phyloP scores from a whole-genome alignment of 441 rosid species.

The Hura crepitans region DNA sequence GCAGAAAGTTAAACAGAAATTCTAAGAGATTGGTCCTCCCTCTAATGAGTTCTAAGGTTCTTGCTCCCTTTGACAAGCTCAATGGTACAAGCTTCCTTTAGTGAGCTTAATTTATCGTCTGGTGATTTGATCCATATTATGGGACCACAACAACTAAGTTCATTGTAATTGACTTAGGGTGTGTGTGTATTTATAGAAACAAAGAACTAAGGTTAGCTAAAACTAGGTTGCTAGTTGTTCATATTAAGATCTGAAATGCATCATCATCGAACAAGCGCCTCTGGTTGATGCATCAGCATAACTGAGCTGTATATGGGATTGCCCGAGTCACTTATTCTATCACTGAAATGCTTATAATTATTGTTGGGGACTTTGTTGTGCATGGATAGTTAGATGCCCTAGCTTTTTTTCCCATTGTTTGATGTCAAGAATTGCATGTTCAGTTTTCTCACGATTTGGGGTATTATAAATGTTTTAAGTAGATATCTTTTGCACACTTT shows the following conservation, averaged over 20 bases:
- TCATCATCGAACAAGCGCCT: neutral
- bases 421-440: neutral
- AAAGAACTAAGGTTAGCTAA: neutral
- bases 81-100: no score
- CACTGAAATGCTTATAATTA: neutral
- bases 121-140: no score
- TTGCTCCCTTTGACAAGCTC: no score
- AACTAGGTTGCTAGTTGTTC: neutral
- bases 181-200: neutral
- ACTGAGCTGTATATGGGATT: neutral
- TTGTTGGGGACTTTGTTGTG: conserved; percentile 1
- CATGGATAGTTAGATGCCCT: neutral
- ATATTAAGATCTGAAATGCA: neutral
- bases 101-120: no score
- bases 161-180: conserved; percentile 6
- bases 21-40: no score
- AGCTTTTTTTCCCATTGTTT: neutral
- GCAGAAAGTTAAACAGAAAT: no score
- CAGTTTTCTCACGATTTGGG: neutral
- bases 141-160: no score
- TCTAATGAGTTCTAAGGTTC: no score
- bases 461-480: neutral
- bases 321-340: neutral
- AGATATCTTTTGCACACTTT: neutral
- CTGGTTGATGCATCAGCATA: neutral